Conservation (phyloP, 2,329 filamentous ascomycete genomes). For the Sarocladium strictum region DNA sequence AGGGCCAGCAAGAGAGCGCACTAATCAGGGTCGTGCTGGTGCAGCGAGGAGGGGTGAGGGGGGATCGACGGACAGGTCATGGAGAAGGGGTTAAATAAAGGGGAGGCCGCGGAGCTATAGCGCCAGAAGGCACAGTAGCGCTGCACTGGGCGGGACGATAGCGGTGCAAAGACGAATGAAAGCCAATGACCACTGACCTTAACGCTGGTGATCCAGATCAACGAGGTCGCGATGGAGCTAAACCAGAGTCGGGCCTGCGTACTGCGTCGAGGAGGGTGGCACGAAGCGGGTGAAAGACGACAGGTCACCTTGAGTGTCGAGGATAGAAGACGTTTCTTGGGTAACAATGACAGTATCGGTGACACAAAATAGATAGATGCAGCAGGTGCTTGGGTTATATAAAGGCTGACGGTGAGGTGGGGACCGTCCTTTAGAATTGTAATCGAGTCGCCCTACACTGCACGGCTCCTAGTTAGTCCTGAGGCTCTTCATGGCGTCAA, state of each 20-base stretch:
- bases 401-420: constrained; percentile 2
- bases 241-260: background rate
- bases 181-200: constrained; percentile 4
- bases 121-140: background rate
- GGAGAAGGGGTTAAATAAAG: background rate
- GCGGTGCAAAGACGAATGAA: constrained; percentile 1
- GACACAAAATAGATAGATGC: background rate
- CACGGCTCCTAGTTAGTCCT: background rate
- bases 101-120: background rate
- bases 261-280: constrained; percentile 2
- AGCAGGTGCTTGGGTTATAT: constrained; percentile 3
- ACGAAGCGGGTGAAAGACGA: constrained; percentile 6
- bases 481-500: too few species aligned
- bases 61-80: background rate
- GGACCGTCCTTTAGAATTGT: background rate
- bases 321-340: background rate
- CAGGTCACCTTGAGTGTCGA: background rate
- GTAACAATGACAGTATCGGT: constrained; percentile 4
- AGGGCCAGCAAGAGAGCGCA: background rate
- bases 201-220: background rate
- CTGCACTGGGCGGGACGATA: background rate
- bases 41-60: background rate
- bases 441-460: background rate
- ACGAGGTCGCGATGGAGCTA: constrained; percentile 6
- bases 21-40: constrained; percentile 4